These are phyloP conservation scores for Sanguinoderma infundibulare DNA, from an alignment of 1,284 basidiomycete genomes.

Conservation along the genomic window DNA sequence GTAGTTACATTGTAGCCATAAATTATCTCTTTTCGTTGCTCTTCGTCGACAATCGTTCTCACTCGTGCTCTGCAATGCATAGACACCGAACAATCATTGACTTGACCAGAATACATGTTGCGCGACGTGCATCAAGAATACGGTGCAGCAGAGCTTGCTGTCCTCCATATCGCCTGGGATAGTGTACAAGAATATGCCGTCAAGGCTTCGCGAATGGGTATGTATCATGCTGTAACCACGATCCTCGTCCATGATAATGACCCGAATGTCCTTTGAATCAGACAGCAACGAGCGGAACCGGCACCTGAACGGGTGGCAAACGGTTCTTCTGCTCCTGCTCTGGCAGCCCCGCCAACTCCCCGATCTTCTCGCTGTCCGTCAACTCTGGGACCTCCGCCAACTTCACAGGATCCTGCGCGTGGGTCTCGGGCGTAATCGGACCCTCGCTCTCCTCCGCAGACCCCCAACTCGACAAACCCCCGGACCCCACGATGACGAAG, in stretches of 20 bases:
- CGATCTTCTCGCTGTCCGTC: slow-evolving; percentile 18
- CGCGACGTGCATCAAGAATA: too few species aligned
- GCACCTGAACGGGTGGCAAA: neutral
- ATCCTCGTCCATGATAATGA: neutral
- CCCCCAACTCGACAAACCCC: neutral
- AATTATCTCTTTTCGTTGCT: slow-evolving; percentile 18
- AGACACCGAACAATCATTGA: slow-evolving; percentile 3
- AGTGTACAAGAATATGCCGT: neutral
- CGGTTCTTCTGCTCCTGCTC: neutral
- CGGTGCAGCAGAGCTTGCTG: too few species aligned
- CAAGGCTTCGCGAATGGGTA: neutral
- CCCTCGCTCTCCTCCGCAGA: slow-evolving; percentile 21
- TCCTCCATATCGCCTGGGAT: too few species aligned
- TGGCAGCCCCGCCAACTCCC: neutral
- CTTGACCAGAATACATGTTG: neutral
- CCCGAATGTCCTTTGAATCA: neutral
- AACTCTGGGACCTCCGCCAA: slow-evolving; percentile 23
- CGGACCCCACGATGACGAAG: slow-evolving; percentile 1
- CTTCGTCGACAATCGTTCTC: neutral
- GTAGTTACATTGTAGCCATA: slow-evolving; percentile 25
- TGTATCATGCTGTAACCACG: neutral
- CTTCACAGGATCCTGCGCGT: slow-evolving; percentile 17
- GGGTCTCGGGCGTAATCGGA: slow-evolving; percentile 24
- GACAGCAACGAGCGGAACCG: neutral
- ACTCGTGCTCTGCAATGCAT: slow-evolving; percentile 10